Evolutionary conservation across 208 protist genomes (phyloP).

Genomic region (Trichomonas tenax): DNA sequence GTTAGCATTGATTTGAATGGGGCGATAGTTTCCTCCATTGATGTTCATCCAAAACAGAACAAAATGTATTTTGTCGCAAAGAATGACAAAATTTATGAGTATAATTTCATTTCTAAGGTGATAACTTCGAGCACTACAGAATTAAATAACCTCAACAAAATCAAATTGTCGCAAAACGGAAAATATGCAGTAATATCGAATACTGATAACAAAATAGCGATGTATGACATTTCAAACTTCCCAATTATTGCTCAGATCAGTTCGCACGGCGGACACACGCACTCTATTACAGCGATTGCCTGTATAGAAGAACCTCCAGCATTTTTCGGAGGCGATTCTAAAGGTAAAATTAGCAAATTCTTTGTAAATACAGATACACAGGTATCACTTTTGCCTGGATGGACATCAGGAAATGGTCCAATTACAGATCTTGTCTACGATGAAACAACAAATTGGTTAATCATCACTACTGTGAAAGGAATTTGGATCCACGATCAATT

Average conservation of each 20-base stretch:
- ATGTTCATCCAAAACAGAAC: not conserved
- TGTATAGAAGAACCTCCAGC: not conserved
- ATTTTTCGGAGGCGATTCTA: not conserved
- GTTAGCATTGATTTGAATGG: not conserved
- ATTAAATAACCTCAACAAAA: not conserved
- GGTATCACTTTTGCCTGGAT: not conserved
- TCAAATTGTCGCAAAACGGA: not conserved
- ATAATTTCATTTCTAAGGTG: not conserved
- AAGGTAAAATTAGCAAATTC: not conserved
- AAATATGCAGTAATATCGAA: not conserved
- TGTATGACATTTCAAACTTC: not conserved
- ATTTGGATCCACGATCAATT: not conserved
- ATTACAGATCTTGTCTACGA: not conserved
- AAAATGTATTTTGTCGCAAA: not conserved
- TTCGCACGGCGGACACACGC: not conserved
- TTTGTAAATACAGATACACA: not conserved
- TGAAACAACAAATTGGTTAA: not conserved
- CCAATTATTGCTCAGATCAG: not conserved
- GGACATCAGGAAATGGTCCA: not conserved
- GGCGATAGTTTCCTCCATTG: not conserved
- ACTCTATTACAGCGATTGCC: not conserved
- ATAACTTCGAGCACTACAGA: not conserved
- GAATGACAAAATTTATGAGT: not conserved
- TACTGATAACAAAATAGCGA: not conserved
- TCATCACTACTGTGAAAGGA: not conserved